Evolutionary conservation across 352 stramenopile genomes (phyloP).

Genomic region (Phytophthora quininea): DNA sequence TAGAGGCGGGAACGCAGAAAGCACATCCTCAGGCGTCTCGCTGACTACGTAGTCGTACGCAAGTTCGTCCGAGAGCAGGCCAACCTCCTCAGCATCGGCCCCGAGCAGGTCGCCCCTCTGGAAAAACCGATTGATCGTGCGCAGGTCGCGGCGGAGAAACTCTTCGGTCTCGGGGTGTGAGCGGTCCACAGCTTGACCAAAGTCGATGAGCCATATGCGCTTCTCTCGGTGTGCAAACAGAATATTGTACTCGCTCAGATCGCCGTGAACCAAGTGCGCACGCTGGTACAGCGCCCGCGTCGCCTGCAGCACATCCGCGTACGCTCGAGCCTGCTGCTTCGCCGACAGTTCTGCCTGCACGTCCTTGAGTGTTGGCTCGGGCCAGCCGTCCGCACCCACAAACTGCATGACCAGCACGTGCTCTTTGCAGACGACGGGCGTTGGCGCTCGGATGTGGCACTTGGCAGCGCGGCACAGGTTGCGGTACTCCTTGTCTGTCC

Average conservation of each 20-base stretch:
- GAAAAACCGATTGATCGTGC: slow-evolving; percentile 84
- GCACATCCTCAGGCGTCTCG: slow-evolving; percentile 29
- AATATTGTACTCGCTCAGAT: slow-evolving; percentile 92
- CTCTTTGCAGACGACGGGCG: slow-evolving; percentile 59
- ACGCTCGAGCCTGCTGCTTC: slow-evolving; percentile 55
- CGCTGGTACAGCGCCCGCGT: slow-evolving; percentile 58
- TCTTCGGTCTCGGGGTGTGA: slow-evolving; percentile 73
- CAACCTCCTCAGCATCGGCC: slow-evolving; percentile 40
- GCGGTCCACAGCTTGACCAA: slow-evolving; percentile 88
- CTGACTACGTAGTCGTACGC: slow-evolving; percentile 51
- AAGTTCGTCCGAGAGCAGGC: slow-evolving; percentile 47
- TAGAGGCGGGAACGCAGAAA: slow-evolving; percentile 36
- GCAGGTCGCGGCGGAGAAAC: slow-evolving; percentile 78
- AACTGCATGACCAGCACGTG: slow-evolving; percentile 82
- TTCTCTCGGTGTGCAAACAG: slow-evolving; percentile 65
- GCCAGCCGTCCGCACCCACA: slow-evolving; percentile 57
- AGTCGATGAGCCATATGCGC: slow-evolving; percentile 91
- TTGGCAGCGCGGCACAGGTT: slow-evolving; percentile 65
- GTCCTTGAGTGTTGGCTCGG: slow-evolving; percentile 76
- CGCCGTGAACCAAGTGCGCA: slow-evolving; percentile 63
- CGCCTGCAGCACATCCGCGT: slow-evolving; percentile 59
- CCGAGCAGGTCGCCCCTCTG: slow-evolving; percentile 43
- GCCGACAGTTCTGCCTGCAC: slow-evolving; percentile 47
- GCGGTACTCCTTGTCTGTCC: slow-evolving; percentile 78
- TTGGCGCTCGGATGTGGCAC: slow-evolving; percentile 49